A percentile compares a stretch with the other conserved stretches of the same genome.
Evolutionary conservation across 2,329 filamentous ascomycete genomes (phyloP).

Genomic region (Xylariales sp.): DNA sequence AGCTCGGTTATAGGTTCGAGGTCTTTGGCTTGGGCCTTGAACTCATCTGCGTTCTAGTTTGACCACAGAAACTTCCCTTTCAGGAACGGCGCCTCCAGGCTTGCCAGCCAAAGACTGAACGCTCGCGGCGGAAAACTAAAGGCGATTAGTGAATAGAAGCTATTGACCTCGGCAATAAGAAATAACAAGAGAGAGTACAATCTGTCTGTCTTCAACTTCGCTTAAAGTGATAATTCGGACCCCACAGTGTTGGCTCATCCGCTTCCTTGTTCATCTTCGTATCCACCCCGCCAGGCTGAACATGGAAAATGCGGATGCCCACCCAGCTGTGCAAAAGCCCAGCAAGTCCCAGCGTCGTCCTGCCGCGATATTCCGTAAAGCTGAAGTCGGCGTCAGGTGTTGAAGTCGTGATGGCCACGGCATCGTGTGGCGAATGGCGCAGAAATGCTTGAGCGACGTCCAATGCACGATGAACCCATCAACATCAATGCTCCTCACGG

Average conservation of each 20-base stretch:
- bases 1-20: constrained; percentile 16
- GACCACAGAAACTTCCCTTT: constrained; percentile 41
- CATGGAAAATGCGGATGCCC: constrained; percentile 30
- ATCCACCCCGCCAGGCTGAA: constrained; percentile 35
- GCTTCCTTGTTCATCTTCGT: constrained; percentile 19
- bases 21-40: constrained; percentile 32
- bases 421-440: constrained; percentile 21
- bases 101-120: constrained; percentile 40
- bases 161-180: no score
- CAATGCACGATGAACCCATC: constrained; percentile 27
- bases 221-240: no score
- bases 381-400: constrained; percentile 28
- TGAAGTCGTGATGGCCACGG: constrained; percentile 29
- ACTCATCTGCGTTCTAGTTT: constrained; percentile 47
- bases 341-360: constrained; percentile 37
- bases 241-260: no score
- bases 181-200: no score
- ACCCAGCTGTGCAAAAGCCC: constrained; percentile 33
- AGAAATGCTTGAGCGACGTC: constrained; percentile 29
- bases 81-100: constrained; percentile 40
- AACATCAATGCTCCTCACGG: constrained; percentile 21
- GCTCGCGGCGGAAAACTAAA: constrained; percentile 32
- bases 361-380: constrained; percentile 32
- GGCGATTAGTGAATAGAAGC: no score
- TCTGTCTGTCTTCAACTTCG: no score